Conservation (phyloP, 495 filamentous ascomycete genomes). For the Xylaria intraflava region DNA sequence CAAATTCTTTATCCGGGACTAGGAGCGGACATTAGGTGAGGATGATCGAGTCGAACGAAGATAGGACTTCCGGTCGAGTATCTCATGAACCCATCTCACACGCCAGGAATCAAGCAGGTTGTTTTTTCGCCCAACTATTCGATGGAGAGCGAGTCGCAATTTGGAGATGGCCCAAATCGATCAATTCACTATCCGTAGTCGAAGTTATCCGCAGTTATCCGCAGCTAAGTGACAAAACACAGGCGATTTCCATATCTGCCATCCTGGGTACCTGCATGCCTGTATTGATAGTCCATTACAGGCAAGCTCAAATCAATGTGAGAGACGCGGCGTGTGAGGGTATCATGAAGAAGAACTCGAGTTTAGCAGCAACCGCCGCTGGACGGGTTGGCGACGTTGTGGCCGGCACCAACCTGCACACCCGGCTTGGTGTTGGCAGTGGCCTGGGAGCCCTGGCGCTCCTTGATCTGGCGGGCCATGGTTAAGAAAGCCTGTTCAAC, state of each 20-base stretch:
- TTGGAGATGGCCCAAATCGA: conserved; percentile 25
- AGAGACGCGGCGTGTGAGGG: conserved; percentile 20
- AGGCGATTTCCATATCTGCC: conserved; percentile 53
- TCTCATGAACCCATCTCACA: conserved; percentile 27
- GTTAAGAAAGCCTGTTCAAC: conserved; percentile 99
- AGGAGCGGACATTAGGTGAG: conserved; percentile 7
- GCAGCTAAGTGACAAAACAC: conserved; percentile 20
- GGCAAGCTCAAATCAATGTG: conserved; percentile 60
- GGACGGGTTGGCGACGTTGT: conserved; percentile 87
- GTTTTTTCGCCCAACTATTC: conserved; percentile 13
- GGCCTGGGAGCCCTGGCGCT: conserved; percentile 92
- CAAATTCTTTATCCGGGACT: conserved; percentile 12
- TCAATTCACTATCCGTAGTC: conserved; percentile 27
- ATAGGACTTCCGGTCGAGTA: conserved; percentile 11
- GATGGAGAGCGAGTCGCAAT: conserved; percentile 13
- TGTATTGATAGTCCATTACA: conserved; percentile 85
- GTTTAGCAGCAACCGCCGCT: conserved; percentile 89
- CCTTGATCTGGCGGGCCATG: conserved; percentile 99
- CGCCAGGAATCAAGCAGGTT: conserved; percentile 13
- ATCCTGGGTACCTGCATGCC: conserved; percentile 77
- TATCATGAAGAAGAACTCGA: conserved; percentile 23
- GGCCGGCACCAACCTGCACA: conserved; percentile 88
- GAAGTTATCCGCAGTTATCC: conserved; percentile 6
- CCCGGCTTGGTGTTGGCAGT: conserved; percentile 98
- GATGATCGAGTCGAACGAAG: conserved; percentile 5